A percentile compares a stretch with the other conserved stretches of the same genome.
phyloP scores from a whole-genome alignment of 2,329 filamentous ascomycete species.

The Blastomyces silverae region DNA sequence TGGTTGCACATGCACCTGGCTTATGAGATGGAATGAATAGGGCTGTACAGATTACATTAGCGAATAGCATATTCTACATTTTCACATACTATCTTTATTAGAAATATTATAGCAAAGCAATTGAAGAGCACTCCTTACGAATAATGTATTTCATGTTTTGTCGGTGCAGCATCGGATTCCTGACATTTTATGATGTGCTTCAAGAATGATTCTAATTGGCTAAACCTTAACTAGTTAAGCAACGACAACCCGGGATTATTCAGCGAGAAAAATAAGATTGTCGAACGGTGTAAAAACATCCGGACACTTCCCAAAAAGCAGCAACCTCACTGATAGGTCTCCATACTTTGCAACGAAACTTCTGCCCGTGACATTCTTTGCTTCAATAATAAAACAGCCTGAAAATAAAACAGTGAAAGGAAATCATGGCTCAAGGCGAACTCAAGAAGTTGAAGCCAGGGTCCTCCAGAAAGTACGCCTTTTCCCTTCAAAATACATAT shows the following conservation, averaged over 20 bases:
- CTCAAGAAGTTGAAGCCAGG: constrained; percentile 40
- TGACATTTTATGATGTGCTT: too few species aligned
- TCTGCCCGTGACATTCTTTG: not conserved
- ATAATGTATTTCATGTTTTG: too few species aligned
- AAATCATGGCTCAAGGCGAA: constrained; percentile 44
- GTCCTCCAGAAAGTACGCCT: constrained; percentile 34
- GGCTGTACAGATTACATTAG: not conserved
- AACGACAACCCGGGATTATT: too few species aligned
- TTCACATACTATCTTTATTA: not conserved
- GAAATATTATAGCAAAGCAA: not conserved
- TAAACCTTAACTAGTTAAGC: too few species aligned
- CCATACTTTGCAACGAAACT: not conserved
- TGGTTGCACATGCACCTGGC: too few species aligned
- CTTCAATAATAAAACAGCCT: not conserved
- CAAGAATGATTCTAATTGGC: too few species aligned
- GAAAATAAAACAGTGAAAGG: not conserved
- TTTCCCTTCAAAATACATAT: not conserved
- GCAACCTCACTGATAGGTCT: not conserved
- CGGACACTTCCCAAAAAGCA: too few species aligned
- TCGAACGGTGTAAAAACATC: too few species aligned
- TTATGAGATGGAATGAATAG: too few species aligned
- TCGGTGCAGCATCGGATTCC: too few species aligned
- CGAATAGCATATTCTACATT: not conserved
- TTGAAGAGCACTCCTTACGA: not conserved
- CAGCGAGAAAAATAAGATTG: too few species aligned